Evolutionary conservation across 2,329 filamentous ascomycete genomes (phyloP).

Genomic region (Stachybotrys chartarum): DNA sequence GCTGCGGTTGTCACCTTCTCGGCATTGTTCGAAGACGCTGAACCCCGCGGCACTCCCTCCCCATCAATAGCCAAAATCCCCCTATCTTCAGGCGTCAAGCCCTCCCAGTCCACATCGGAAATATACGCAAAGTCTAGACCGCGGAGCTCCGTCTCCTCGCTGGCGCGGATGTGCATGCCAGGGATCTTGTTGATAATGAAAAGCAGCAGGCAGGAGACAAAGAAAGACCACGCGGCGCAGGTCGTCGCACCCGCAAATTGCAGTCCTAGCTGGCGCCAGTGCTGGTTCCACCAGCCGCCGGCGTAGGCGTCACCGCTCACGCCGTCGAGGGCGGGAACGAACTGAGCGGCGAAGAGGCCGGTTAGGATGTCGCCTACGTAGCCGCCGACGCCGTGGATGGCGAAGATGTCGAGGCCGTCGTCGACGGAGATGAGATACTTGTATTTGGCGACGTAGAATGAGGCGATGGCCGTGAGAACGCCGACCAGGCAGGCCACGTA

Average conservation of each 20-base stretch:
- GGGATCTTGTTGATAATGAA: conserved; percentile 52
- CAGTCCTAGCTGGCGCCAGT: conserved; percentile 48
- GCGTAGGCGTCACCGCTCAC: conserved; percentile 30
- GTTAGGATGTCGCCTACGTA: conserved; percentile 50
- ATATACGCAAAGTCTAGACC: conserved; percentile 38
- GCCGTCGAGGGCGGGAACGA: conserved; percentile 45
- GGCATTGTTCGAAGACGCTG: background rate
- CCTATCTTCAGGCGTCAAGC: background rate
- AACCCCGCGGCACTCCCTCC: background rate
- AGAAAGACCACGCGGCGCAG: conserved; percentile 47
- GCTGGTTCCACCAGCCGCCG: conserved; percentile 43
- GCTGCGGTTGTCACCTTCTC: background rate
- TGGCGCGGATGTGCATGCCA: conserved; percentile 45
- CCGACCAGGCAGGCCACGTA: conserved; percentile 45
- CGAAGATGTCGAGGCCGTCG: conserved; percentile 53
- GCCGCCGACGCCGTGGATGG: conserved; percentile 53
- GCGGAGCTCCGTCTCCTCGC: conserved; percentile 45
- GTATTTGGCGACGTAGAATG: conserved; percentile 37
- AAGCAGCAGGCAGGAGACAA: conserved; percentile 43
- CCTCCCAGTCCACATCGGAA: conserved; percentile 16
- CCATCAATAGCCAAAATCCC: background rate
- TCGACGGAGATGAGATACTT: conserved; percentile 48
- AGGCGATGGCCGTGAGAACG: conserved; percentile 39
- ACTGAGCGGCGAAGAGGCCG: conserved; percentile 45
- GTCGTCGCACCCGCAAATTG: conserved; percentile 51